Percentiles rank a stretch among this genome's conserved stretches.
Evolutionary conservation across 108 stramenopile species (phyloP).

Genomic region (Cyclotella sp.): DNA sequence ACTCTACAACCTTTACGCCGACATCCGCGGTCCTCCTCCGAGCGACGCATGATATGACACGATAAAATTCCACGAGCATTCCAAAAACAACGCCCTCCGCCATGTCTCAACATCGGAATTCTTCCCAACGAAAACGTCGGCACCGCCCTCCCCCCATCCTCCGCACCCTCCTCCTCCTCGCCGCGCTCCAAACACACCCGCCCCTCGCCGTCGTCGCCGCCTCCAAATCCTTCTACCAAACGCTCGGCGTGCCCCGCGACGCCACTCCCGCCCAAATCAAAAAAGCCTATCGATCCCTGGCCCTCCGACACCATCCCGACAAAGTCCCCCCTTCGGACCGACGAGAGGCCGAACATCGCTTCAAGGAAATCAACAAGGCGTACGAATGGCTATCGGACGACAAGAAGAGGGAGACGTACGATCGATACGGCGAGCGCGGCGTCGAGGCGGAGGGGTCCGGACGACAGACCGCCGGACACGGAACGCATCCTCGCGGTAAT

Average conservation of each 20-base stretch:
- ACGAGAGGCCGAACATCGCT: constrained; percentile 69
- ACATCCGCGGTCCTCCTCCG: too few species aligned
- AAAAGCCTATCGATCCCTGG: constrained; percentile 84
- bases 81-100: too few species aligned
- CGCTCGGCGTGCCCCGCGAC: constrained; percentile 52
- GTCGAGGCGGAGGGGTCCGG: too few species aligned
- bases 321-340: constrained; percentile 69
- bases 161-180: background rate
- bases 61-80: too few species aligned
- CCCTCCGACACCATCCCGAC: constrained; percentile 92
- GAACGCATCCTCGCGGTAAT: too few species aligned
- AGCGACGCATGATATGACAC: too few species aligned
- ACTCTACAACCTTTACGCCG: too few species aligned
- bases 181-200: too few species aligned
- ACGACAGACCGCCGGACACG: too few species aligned
- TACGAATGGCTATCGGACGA: constrained; percentile 94
- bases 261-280: constrained; percentile 77
- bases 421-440: constrained; percentile 95
- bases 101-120: too few species aligned
- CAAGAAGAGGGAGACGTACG: constrained; percentile 90
- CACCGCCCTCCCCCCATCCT: too few species aligned
- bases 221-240: constrained; percentile 53
- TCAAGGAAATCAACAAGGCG: constrained; percentile 94
- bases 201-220: background rate
- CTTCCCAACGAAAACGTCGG: too few species aligned